phyloP scores from a whole-genome alignment of 2,329 filamentous ascomycete genomes.

The Microcera coccophila region DNA sequence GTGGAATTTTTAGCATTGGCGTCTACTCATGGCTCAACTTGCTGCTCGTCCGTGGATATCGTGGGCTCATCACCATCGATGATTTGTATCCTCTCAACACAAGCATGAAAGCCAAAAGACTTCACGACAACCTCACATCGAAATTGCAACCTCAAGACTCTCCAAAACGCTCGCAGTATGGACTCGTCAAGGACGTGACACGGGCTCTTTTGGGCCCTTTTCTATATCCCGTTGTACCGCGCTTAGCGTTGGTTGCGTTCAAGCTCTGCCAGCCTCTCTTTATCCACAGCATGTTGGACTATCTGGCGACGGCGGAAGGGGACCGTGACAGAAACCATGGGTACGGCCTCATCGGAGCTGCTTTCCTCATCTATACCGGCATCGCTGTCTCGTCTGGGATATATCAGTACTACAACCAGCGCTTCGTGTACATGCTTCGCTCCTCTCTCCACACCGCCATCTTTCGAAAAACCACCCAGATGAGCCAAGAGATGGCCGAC shows the following conservation, averaged over 20 bases:
- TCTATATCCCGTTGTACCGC: slow-evolving; percentile 28
- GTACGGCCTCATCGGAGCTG: slow-evolving; percentile 29
- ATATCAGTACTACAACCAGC: slow-evolving; percentile 22
- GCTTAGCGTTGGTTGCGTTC: slow-evolving; percentile 34
- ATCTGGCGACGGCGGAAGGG: slow-evolving; percentile 23
- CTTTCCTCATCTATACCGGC: slow-evolving; percentile 29
- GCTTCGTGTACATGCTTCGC: slow-evolving; percentile 21
- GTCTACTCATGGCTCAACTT: slow-evolving; percentile 30
- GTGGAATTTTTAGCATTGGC: slow-evolving; percentile 21
- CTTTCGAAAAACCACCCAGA: slow-evolving; percentile 19
- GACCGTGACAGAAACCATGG: slow-evolving; percentile 17
- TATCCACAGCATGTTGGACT: slow-evolving; percentile 31
- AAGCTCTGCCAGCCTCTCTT: slow-evolving; percentile 38
- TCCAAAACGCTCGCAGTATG: no score
- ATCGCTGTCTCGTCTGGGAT: slow-evolving; percentile 26
- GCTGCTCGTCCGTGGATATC: no score
- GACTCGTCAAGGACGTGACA: no score
- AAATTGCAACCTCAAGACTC: no score
- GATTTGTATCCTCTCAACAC: no score
- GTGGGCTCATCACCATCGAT: no score
- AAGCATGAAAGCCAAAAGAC: no score
- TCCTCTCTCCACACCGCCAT: slow-evolving; percentile 28
- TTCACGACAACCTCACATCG: no score
- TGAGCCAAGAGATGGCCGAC: slow-evolving; percentile 21
- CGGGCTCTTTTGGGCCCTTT: no score